These are phyloP conservation scores for Acanthamoeba castellanii DNA, from an alignment of 208 protist genomes.

Conservation along the genomic window DNA sequence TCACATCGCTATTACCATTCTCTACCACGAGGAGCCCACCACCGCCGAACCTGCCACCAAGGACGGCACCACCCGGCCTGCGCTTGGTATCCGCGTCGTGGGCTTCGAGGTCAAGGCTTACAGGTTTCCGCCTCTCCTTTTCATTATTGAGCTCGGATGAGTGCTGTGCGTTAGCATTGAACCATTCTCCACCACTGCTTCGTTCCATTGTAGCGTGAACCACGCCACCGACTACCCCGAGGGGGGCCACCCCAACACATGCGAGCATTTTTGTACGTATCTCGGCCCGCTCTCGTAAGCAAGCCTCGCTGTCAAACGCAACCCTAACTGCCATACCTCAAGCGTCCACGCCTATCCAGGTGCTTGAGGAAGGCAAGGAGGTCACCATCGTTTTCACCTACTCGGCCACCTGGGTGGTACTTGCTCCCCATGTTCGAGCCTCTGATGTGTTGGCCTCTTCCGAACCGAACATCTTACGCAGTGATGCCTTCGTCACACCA, in stretches of 20 bases:
- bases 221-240: background rate
- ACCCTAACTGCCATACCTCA: too few relatives aligned
- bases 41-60: background rate
- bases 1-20: slow-evolving; percentile 86
- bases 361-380: background rate
- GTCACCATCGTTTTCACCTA: slow-evolving; percentile 84
- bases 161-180: too few relatives aligned
- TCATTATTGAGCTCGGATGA: too few relatives aligned
- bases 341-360: background rate
- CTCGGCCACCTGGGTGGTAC: slow-evolving; percentile 74
- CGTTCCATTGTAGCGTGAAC: background rate
- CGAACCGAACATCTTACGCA: too few relatives aligned
- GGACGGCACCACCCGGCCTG: background rate
- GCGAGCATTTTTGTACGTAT: background rate
- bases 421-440: background rate
- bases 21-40: slow-evolving; percentile 78
- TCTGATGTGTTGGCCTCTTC: background rate
- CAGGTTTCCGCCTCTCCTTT: slow-evolving; percentile 41
- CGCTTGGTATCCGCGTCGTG: slow-evolving; percentile 83
- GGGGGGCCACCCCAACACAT: background rate
- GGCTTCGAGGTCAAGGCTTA: slow-evolving; percentile 89
- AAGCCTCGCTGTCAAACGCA: background rate
- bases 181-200: background rate
- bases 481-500: background rate
- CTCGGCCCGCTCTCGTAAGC: background rate